These are phyloP conservation scores for Achlya hypogyna DNA, from an alignment of 352 stramenopile genomes.

Conservation along the genomic window DNA sequence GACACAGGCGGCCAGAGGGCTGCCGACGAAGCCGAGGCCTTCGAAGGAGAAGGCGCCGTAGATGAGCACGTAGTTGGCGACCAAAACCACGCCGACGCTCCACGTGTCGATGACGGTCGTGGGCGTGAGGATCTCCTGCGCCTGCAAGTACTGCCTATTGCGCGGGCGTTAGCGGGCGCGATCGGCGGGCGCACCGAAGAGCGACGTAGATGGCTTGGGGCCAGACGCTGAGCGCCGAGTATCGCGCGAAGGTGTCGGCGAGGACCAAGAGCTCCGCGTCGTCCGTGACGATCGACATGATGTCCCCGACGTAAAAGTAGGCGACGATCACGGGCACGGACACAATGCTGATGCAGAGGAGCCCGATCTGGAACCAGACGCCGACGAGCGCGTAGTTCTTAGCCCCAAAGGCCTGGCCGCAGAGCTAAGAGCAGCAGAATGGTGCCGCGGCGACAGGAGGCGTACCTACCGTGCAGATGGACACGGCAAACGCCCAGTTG, in stretches of 20 bases:
- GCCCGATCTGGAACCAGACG: slow-evolving; percentile 19
- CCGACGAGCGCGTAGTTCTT: slow-evolving; percentile 21
- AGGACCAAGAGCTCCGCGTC: slow-evolving; percentile 47
- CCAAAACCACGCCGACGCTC: slow-evolving; percentile 52
- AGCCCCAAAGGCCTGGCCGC: slow-evolving; percentile 20
- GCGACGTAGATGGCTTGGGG: slow-evolving; percentile 61
- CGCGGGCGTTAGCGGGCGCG: neutral
- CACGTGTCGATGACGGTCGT: slow-evolving; percentile 67
- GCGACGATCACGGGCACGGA: slow-evolving; percentile 16
- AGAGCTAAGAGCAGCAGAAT: slow-evolving; percentile 17
- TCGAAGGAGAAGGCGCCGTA: slow-evolving; percentile 56
- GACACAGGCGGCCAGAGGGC: slow-evolving; percentile 54
- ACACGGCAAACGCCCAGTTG: slow-evolving; percentile 13
- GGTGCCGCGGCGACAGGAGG: too few relatives aligned
- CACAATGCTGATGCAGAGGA: neutral
- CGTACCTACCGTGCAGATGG: slow-evolving; percentile 20
- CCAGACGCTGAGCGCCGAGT: slow-evolving; percentile 47
- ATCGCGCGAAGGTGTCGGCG: slow-evolving; percentile 49
- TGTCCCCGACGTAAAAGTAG: slow-evolving; percentile 16
- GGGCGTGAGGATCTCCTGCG: slow-evolving; percentile 64
- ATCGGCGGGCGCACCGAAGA: slow-evolving; percentile 24
- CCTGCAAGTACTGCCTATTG: slow-evolving; percentile 52
- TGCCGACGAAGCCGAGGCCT: slow-evolving; percentile 44
- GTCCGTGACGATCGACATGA: slow-evolving; percentile 38
- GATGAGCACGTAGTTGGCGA: slow-evolving; percentile 73